These are phyloP conservation scores for Collybia sp. DNA, from an alignment of 768 basidiomycete genomes.

Conservation along the genomic window DNA sequence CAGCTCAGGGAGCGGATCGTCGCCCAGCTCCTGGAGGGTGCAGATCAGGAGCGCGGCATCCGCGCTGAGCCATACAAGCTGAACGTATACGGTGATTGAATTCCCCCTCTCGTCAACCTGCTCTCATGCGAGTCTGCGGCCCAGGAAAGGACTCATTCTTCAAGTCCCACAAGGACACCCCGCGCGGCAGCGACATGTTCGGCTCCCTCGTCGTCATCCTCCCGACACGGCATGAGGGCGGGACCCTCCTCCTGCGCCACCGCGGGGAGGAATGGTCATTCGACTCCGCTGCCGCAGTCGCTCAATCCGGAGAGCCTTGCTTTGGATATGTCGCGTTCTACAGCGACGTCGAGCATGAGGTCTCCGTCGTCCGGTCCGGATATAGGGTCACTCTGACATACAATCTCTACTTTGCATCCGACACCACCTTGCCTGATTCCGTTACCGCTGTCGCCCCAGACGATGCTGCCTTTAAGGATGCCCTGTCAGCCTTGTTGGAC, in stretches of 20 bases:
- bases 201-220: conserved; percentile 48
- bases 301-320: conserved; percentile 13
- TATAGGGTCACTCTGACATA: conserved; percentile 37
- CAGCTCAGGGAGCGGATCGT: conserved; percentile 18
- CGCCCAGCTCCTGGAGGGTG: neutral
- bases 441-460: neutral
- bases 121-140: neutral
- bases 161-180: conserved; percentile 47
- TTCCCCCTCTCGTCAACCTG: neutral
- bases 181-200: conserved; percentile 38
- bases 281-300: conserved; percentile 24
- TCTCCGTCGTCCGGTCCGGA: conserved; percentile 26
- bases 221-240: conserved; percentile 42
- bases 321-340: conserved; percentile 29
- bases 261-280: conserved; percentile 26
- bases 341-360: conserved; percentile 38
- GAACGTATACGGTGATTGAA: conserved; percentile 30
- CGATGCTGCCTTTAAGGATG: neutral
- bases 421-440: neutral
- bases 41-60: conserved; percentile 8
- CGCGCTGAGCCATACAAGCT: conserved; percentile 28
- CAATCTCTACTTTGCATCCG: conserved; percentile 28
- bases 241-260: conserved; percentile 32
- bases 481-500: neutral
- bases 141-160: conserved; percentile 42